Conservation (phyloP, 192 early-diverging fungal genomes). For the Phycomyces nitens region DNA sequence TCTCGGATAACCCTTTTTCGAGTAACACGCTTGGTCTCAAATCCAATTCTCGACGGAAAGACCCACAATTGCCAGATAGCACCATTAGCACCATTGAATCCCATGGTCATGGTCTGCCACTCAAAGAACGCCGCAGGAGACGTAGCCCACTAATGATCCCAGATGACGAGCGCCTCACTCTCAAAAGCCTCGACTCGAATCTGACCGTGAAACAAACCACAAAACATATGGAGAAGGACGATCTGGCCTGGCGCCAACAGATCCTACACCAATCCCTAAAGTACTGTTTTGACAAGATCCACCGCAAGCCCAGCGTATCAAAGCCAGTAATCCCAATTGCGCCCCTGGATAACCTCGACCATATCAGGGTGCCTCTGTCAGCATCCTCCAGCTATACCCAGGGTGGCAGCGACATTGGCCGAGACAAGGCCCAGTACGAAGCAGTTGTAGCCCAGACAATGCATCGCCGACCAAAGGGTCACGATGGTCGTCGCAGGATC, state of each 20-base stretch:
- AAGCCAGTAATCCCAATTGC: no score
- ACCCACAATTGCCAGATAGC: no score
- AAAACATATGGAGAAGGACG: not conserved
- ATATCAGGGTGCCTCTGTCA: no score
- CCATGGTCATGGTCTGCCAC: no score
- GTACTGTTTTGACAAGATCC: not conserved
- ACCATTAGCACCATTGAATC: no score
- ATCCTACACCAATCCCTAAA: not conserved
- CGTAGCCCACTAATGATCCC: conserved; percentile 2
- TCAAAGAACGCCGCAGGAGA: not conserved
- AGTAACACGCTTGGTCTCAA: no score
- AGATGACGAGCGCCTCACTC: not conserved
- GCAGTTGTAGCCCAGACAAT: conserved; percentile 6
- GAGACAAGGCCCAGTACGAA: conserved; percentile 12
- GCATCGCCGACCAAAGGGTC: not conserved
- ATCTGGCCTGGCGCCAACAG: not conserved
- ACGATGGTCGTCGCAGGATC: not conserved
- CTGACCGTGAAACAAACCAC: not conserved
- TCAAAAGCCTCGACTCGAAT: not conserved
- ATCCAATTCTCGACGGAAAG: no score
- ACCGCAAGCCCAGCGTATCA: not conserved
- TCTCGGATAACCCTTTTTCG: no score
- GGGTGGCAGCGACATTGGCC: not conserved
- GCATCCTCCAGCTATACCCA: not conserved
- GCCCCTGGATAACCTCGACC: no score